phyloP scores from a whole-genome alignment of 129 eudicot species.

The Silybum marianum region DNA sequence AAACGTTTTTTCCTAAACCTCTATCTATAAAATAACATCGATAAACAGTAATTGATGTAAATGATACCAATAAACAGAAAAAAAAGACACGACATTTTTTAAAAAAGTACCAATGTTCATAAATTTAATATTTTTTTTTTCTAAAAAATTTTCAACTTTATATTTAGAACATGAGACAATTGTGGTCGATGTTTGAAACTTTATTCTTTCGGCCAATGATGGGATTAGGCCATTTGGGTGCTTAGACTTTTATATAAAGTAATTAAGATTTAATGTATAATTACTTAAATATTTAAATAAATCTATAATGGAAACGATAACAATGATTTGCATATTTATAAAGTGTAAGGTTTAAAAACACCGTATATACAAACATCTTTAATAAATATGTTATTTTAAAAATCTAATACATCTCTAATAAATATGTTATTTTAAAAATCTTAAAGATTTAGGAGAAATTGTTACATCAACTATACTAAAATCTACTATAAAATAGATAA shows the following conservation, averaged over 20 bases:
- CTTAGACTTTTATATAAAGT: conserved; percentile 1
- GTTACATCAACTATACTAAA: no score
- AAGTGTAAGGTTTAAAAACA: no score
- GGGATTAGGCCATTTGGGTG: background rate
- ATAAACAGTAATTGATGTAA: background rate
- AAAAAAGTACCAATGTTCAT: background rate
- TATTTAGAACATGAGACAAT: background rate
- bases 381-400: no score
- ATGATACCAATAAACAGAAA: no score
- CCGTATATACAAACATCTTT: no score
- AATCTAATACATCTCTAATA: no score
- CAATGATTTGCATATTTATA: no score
- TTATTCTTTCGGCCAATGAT: conserved; percentile 5
- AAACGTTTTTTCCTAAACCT: no score
- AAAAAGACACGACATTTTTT: background rate
- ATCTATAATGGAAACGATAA: background rate
- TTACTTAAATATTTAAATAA: background rate
- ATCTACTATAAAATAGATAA: no score
- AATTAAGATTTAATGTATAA: background rate
- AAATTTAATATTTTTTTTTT: background rate
- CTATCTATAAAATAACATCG: no score
- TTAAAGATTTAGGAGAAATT: no score
- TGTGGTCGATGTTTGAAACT: conserved; percentile 18
- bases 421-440: no score
- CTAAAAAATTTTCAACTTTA: background rate